Percentiles rank a stretch among this genome's conserved stretches.
phyloP scores from a whole-genome alignment of 805 yeast genomes.

The Dipodascus geniculatus region DNA sequence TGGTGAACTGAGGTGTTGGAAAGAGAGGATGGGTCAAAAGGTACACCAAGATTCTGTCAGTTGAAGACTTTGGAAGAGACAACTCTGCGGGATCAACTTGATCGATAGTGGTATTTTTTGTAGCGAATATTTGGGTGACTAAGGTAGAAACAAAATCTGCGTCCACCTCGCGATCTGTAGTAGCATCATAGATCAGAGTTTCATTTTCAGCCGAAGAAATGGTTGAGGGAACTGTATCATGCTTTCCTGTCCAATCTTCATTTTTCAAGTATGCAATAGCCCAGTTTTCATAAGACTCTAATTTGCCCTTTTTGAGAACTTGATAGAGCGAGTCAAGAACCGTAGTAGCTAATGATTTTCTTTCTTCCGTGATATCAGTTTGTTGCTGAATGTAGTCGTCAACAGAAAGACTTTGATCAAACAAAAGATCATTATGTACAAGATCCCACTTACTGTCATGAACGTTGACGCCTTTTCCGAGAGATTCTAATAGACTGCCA shows the following conservation, averaged over 20 bases:
- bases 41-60: constrained; percentile 51
- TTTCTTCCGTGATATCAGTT: constrained; percentile 12
- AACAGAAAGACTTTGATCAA: constrained; percentile 8
- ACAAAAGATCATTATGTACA: constrained; percentile 11
- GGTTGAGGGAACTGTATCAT: not conserved
- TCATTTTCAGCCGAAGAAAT: constrained; percentile 3
- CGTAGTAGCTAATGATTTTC: constrained; percentile 8
- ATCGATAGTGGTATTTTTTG: constrained; percentile 5
- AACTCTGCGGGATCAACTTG: not conserved
- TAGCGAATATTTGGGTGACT: constrained; percentile 22
- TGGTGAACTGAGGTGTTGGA: constrained; percentile 47
- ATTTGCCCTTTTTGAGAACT: constrained; percentile 19
- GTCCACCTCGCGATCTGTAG: constrained; percentile 16
- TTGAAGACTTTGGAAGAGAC: constrained; percentile 22
- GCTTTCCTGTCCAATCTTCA: constrained; percentile 14
- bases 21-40: constrained; percentile 80
- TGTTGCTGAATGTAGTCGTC: constrained; percentile 6
- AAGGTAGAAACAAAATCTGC: constrained; percentile 13
- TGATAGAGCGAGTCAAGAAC: constrained; percentile 15
- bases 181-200: constrained; percentile 13
- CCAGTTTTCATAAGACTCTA: constrained; percentile 15
- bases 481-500: constrained; percentile 54
- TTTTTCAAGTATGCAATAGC: constrained; percentile 14
- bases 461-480: constrained; percentile 45
- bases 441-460: constrained; percentile 11